phyloP scores from a whole-genome alignment of 164 flowering plant species.

The Vitis cinerea region DNA sequence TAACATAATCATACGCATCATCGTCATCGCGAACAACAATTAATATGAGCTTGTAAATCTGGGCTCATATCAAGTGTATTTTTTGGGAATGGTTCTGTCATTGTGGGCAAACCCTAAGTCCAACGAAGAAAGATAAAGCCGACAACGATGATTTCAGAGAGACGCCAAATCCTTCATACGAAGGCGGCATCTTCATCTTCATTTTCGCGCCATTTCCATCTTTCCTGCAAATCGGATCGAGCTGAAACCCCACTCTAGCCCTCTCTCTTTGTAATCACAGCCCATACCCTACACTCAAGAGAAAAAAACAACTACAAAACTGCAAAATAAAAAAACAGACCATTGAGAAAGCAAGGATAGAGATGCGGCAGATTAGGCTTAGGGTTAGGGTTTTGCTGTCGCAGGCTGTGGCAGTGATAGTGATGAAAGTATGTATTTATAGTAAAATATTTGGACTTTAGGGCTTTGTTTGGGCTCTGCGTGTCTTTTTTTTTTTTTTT shows the following conservation, averaged over 20 bases:
- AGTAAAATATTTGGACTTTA: too few species aligned
- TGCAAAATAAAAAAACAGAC: background rate
- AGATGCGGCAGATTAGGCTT: too few species aligned
- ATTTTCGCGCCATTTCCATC: background rate
- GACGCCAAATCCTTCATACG: constrained; percentile 12
- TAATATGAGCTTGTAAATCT: background rate
- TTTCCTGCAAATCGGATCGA: constrained; percentile 1
- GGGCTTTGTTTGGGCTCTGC: too few species aligned
- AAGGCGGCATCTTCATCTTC: constrained; percentile 22
- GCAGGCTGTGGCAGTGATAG: too few species aligned
- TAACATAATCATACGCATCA: background rate
- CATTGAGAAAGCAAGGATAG: too few species aligned
- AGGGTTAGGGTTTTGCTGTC: too few species aligned
- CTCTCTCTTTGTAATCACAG: constrained; percentile 68
- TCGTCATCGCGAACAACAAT: background rate
- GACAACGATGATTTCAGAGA: constrained; percentile 1
- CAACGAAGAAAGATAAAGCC: constrained; percentile 1
- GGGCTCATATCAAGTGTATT: constrained; percentile 72
- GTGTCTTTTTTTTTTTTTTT: too few species aligned
- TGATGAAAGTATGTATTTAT: too few species aligned
- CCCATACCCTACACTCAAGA: constrained; percentile 16
- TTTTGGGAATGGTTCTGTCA: constrained; percentile 30
- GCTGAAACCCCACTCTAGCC: constrained; percentile 50
- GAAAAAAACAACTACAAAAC: background rate
- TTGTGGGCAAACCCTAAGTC: constrained; percentile 27